Conservation (phyloP, 2,329 filamentous ascomycete species). For the Alternaria sp. region DNA sequence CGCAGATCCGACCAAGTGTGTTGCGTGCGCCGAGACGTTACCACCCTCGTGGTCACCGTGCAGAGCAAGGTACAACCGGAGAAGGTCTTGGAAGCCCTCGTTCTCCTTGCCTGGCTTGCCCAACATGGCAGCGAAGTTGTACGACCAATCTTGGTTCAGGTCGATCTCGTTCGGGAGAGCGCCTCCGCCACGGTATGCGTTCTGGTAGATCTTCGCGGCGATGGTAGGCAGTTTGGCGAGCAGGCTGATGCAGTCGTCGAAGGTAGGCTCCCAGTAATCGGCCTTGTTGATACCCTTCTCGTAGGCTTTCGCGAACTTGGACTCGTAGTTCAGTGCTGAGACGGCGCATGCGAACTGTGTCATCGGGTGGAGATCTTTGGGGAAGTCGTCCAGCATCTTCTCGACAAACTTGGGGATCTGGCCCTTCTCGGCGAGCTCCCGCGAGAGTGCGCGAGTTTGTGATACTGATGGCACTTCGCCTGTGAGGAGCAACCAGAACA, state of each 20-base stretch:
- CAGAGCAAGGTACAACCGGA: conserved; percentile 91
- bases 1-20: conserved; percentile 92
- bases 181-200: conserved; percentile 77
- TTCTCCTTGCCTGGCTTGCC: conserved; percentile 88
- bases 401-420: conserved; percentile 81
- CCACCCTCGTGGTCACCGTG: conserved; percentile 98
- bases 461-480: conserved; percentile 83
- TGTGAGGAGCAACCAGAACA: conserved; percentile 99
- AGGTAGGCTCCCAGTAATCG: conserved; percentile 98
- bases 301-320: conserved; percentile 91
- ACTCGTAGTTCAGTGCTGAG: conserved; percentile 93
- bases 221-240: conserved; percentile 96
- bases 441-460: conserved; percentile 83
- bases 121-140: conserved; percentile 97
- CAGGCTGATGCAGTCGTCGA: conserved; percentile 91
- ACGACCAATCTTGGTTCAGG: conserved; percentile 89
- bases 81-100: conserved; percentile 92
- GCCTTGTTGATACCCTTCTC: conserved; percentile 90
- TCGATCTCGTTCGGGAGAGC: conserved; percentile 79
- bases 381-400: conserved; percentile 89
- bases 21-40: conserved; percentile 94
- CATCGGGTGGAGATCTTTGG: conserved; percentile 93
- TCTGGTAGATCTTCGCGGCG: conserved; percentile 97
- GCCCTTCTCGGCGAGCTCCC: conserved; percentile 85
- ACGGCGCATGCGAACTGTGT: conserved; percentile 96